A percentile compares a stretch with the other conserved stretches of the same genome.
Evolutionary conservation across 208 protist genomes (phyloP).

Genomic region (Leishmania turanica): DNA sequence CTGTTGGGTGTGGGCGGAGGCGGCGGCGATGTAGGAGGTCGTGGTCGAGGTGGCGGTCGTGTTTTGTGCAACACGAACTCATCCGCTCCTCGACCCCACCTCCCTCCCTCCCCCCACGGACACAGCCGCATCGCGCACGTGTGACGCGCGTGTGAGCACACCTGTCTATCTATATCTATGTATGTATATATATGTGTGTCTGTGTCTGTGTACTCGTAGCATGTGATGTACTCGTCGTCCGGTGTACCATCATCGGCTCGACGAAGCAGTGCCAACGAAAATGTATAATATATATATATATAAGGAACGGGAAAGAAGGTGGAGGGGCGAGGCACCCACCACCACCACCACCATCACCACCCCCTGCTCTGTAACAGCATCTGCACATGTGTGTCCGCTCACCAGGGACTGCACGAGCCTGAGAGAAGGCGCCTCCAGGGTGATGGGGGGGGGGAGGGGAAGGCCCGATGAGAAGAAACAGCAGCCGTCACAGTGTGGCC

Average conservation of each 20-base stretch:
- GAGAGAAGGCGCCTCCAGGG: no score
- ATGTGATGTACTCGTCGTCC: background rate
- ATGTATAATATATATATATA: no score
- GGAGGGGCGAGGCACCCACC: background rate
- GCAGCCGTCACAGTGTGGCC: no score
- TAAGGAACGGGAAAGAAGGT: no score
- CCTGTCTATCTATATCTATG: background rate
- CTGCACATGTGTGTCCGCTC: background rate
- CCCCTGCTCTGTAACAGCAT: background rate
- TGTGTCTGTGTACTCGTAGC: background rate
- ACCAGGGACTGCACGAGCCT: no score
- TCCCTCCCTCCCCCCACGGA: background rate
- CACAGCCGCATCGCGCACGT: no score
- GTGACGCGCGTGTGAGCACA: background rate
- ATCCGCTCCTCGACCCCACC: background rate
- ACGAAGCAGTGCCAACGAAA: no score
- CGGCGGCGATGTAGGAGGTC: background rate
- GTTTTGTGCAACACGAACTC: background rate
- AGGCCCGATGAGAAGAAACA: no score
- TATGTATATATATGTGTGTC: background rate
- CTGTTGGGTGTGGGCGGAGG: background rate
- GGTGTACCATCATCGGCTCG: background rate
- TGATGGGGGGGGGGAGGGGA: background rate
- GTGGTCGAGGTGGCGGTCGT: background rate
- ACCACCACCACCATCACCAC: no score